Percentiles rank a stretch among this genome's conserved stretches.
Evolutionary conservation across 306 rosid genomes (phyloP).

Genomic region (Fagus crenata): DNA sequence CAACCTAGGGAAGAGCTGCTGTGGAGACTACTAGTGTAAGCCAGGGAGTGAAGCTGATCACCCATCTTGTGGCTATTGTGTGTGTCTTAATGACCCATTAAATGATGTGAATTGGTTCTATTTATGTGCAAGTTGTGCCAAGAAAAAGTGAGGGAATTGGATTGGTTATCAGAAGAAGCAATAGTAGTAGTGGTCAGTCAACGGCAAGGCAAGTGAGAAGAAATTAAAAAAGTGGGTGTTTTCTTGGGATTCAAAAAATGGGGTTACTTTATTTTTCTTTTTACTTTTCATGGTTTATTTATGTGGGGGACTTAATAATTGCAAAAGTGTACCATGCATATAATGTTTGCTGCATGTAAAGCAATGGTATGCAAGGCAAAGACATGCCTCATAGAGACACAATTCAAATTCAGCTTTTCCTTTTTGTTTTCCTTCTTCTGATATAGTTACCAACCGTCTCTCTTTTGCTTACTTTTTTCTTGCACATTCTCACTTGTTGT

Average conservation of each 20-base stretch:
- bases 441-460: conserved; percentile 56
- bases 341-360: conserved; percentile 55
- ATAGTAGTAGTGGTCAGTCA: no score
- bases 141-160: no score
- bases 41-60: no score
- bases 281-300: conserved; percentile 24
- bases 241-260: conserved; percentile 92
- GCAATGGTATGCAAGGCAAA: conserved; percentile 33
- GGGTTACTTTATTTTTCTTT: conserved; percentile 42
- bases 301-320: conserved; percentile 95
- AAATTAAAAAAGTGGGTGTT: no score
- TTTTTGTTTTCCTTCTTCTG: conserved; percentile 38
- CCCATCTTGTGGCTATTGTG: no score
- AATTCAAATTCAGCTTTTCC: conserved; percentile 97
- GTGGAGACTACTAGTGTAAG: no score
- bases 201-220: no score
- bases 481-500: conserved; percentile 37
- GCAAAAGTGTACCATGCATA: conserved; percentile 56
- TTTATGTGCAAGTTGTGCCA: no score
- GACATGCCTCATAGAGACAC: conserved; percentile 49
- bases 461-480: conserved; percentile 31
- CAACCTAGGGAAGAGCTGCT: no score
- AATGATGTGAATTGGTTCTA: no score
- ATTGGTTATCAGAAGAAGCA: no score
- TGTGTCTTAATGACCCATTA: no score